Evolutionary conservation across 2,329 filamentous ascomycete species (phyloP).

Genomic region (Didymella pomorum): DNA sequence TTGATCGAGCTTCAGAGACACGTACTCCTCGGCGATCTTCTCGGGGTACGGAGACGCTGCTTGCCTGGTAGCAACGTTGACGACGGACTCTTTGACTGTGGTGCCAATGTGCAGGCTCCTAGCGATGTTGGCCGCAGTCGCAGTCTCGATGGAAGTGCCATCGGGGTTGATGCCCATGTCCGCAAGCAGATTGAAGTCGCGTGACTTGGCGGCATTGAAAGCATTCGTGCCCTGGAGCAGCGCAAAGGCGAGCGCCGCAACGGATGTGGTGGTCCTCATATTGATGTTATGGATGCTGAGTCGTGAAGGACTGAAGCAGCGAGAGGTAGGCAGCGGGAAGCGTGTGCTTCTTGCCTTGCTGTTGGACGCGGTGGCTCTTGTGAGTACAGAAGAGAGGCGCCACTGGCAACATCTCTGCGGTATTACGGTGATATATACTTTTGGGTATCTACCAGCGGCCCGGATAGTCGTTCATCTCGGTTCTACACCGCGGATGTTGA

Average conservation of each 20-base stretch:
- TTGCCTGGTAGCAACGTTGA: conserved; percentile 9
- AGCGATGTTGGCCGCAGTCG: conserved; percentile 6
- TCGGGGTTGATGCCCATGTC: conserved; percentile 46
- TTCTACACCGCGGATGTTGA: conserved; percentile 6
- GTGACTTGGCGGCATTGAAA: conserved; percentile 31
- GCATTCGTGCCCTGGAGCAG: conserved; percentile 34
- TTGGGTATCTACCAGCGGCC: neutral
- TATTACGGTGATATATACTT: conserved; percentile 16
- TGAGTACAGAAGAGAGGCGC: conserved; percentile 10
- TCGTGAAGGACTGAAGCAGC: neutral
- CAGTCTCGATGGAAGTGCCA: conserved; percentile 36
- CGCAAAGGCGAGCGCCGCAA: conserved; percentile 39
- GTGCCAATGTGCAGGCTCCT: conserved; percentile 23
- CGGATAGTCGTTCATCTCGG: conserved; percentile 1
- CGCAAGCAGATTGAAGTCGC: conserved; percentile 37
- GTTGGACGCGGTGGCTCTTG: conserved; percentile 11
- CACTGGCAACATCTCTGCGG: neutral
- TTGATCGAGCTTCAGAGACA: conserved; percentile 49
- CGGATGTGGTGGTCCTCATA: conserved; percentile 37
- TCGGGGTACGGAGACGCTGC: conserved; percentile 15
- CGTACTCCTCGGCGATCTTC: conserved; percentile 42
- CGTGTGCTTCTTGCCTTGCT: conserved; percentile 3
- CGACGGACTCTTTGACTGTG: conserved; percentile 3
- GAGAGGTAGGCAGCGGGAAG: neutral
- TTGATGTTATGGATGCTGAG: conserved; percentile 4